Evolutionary conservation across 1,284 basidiomycete genomes (phyloP), one percentile per base, ranked within the genome.

Genomic region (Rhodotorula sp.): DNA sequence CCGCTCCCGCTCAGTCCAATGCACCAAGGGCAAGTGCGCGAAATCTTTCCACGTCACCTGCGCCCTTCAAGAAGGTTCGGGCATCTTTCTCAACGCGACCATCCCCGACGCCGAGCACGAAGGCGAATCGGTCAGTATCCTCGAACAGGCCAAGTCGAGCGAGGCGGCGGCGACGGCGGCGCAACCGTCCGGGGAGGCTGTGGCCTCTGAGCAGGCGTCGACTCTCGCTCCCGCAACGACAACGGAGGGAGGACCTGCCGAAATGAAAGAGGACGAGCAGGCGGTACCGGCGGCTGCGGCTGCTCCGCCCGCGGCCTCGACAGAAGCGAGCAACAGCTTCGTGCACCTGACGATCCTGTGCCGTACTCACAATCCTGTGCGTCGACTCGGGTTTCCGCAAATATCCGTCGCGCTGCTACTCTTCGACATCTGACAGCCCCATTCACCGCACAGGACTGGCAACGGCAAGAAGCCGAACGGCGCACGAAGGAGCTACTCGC

Each of bases 11-110:
- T 57, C 65, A 75, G 77, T 79, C 18, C 78, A 79, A 76, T 79
- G 79, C 63, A 79, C 77, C 7, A 76, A 74, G 58, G 73, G 72
- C 46, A 79, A 78, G 68, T 79, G 95, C 79, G 85, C 91, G 2
- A 91, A 91, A 77, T 92, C 95, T 0, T 96, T 91, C 81, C 95
- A 99, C 79, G 89, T 96, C 42, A 90, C 89, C 3, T 99, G 95
- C 80, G 95, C 95, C 0, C 83, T 84, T 58, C 60, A 70, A 42
- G 85, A 87, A 33, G 86, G 86, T 0, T 80, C 81, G 8, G 83
- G 87, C 18, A 84, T 91, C 57, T 82, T 86, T 22, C 91, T 89
- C 77, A 81, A 81, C 4, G 83, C 89, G 30, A 70, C 89, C 20
- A 83, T 91, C 71, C 86, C 91, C 0, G 89, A 91, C 55, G 46